Evolutionary conservation across 305 asterid species (phyloP), one percentile per base, ranked within the genome.

Genomic region (Solanum aculeatissimum): DNA sequence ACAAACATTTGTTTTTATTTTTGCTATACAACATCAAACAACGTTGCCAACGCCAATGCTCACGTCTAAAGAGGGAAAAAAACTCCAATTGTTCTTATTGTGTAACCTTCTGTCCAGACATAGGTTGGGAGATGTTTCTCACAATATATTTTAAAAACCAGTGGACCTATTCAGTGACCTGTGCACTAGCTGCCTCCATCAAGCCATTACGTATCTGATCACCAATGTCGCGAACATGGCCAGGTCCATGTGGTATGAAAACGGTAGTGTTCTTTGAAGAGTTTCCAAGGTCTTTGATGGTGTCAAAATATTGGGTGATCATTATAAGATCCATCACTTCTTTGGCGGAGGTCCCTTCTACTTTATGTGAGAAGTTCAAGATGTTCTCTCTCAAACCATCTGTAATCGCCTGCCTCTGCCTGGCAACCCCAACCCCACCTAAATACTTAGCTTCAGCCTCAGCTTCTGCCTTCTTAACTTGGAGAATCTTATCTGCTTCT

Each of bases 361-460:
- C 89, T 87, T 92, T 96, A 89, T 93, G 92, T 71, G 98, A 95
- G 91, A 96, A 95, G 87, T 95, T 93, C 90, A 96, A 84, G 60
- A 96, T 96, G 89, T 96, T 96, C 91, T 95, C 98, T 55, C 99
- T 86, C 85, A 96, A 90, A 66, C 99, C 99, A 51, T 96, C 99
- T 2, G 99, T 96, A 38, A 96, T 96, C 18, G 99, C 98, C 84
- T 96, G 99, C 81, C 99, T 92, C 92, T 96, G 99, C 87, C 94
- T 90, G 18, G 99, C 99, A 38, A 96, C 99, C 66, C 99, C 99
- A 9, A 96, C 97, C 42, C 98, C 99, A 53, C 99, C 99, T 10
- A 96, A 94, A 90, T 96, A 96, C 92, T 96, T 96, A 87, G 99
- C 83, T 87, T 96, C 98, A n/a, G 98, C 99, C 4, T 96, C 99